Evolutionary conservation across 1,139 yeast genomes (phyloP), one percentile per base, ranked within the genome.

Genomic region (Kazachstania sp.): DNA sequence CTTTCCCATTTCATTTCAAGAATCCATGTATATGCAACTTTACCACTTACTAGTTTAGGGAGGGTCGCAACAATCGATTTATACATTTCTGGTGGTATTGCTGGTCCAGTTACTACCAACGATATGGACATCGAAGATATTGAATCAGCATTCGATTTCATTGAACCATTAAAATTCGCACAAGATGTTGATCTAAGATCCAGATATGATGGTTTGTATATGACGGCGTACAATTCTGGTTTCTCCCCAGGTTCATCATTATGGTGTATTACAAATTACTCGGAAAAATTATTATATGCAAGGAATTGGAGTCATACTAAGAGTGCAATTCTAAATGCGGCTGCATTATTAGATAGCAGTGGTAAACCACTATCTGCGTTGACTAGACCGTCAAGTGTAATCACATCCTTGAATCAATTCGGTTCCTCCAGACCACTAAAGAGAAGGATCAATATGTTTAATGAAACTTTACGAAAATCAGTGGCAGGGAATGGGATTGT

Each of bases 271-370:
- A 75, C 78, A 46, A 81, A 81, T 54, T 81, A 84, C 54, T 76
- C 83, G 26, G 97, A 92, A 54, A 84, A 83, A 52, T 71, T 88
- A 16, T 72, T 92, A 3, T 87, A 88, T 65, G 95, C 97, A 0
- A 92, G 95, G 3, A 81, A 86, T 43, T 92, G 98, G 97, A 90
- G 90, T 63, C 98, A 92, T 64, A 83, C 97, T 1, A 80, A 81
- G 52, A 97, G 92, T 59, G 77, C 86, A 0, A 90, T 88, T 58
- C 69, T 92, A 48, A 85, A 84, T 56, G 78, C 86, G 48, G 92
- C 97, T n/a, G 79, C 83, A 15, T 74, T 88, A 46, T 67, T 85
- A 43, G 77, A 75, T 49, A 64, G 63, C 32, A 45, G 56, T 32
- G 80, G 79, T 18, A 71, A 75, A 45, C 81, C 92, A 0, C 67